These are phyloP conservation scores for Plasmodium knowlesi DNA, from an alignment of 169 alveolate species.

Conservation along the genomic window DNA sequence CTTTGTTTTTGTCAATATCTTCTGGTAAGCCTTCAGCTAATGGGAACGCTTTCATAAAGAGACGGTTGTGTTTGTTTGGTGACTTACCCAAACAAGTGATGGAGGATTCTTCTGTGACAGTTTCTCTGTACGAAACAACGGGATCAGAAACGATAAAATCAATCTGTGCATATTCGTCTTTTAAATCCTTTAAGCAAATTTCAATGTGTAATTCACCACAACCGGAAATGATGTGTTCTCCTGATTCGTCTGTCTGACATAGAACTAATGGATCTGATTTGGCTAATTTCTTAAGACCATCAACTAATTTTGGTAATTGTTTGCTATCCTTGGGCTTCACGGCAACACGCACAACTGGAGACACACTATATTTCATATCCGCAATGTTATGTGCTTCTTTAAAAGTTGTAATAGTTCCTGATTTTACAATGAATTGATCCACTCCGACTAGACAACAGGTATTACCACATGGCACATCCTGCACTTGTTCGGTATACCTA, in stretches of 20 bases:
- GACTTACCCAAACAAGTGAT: conserved; percentile 97
- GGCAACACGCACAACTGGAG: conserved; percentile 99
- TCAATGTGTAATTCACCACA: conserved; percentile 99
- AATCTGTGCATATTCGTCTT: conserved; percentile 98
- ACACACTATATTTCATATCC: conserved; percentile 99
- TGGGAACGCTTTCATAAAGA: conserved; percentile 97
- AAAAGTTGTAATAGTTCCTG: conserved; percentile 98
- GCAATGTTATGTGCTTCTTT: conserved; percentile 98
- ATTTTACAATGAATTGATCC: conserved; percentile 97
- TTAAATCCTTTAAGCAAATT: conserved; percentile 98
- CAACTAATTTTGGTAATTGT: conserved; percentile 99
- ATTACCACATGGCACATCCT: conserved; percentile 99
- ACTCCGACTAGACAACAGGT: conserved; percentile 99
- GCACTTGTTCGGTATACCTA: conserved; percentile 95
- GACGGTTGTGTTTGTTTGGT: conserved; percentile 99
- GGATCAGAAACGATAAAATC: conserved; percentile 99
- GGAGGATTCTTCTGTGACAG: conserved; percentile 94
- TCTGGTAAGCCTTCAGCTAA: conserved; percentile 96
- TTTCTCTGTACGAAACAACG: conserved; percentile 99
- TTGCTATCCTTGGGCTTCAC: conserved; percentile 98
- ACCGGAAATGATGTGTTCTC: conserved; percentile 99
- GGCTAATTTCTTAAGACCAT: conserved; percentile 97
- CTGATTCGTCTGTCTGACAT: conserved; percentile 98
- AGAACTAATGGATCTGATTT: conserved; percentile 99
- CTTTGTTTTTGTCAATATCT: conserved; percentile 95